Evolutionary conservation across 106 monocot species (phyloP), one percentile per base, ranked within the genome.

Genomic region (Dioscorea dumetorum): DNA sequence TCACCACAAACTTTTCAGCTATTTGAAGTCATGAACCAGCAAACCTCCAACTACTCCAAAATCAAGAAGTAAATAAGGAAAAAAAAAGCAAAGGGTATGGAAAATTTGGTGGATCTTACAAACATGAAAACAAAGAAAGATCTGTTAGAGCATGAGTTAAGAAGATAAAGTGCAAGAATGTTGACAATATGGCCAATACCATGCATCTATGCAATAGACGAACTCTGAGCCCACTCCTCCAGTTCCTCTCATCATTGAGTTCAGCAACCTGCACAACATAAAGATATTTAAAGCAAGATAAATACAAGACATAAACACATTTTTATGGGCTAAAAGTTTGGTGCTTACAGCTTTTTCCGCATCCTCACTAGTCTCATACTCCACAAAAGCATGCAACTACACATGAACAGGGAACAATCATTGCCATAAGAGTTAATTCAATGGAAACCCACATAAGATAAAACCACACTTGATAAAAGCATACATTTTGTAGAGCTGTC

Each of bases 351-450:
- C 99, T 85, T 70, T 87, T 41, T 90, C 84, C 67, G 99, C 99
- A 78, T 90, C 86, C 53, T 93, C 92, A 22, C 79, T 33, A 24
- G 83, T 93, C 67, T 77, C 93, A 60, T 90, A 99, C 79, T 99
- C 99, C 74, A 99, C 99, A 85, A 99, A 99, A 61, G 99, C 99
- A 81, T 99, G 99, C 80, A 99, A 74, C 99, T 99, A 65, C 65
- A 70, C 62, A 49, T 52, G 12, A 22, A 6, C 64, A 54, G 5
- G 54, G 15, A 54, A 54, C 9, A 18, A 54, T 54, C 54, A 54
- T 54, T 8, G 3, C 15, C 5, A 19, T 8, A 19, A 54, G 19
- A 2, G 3, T 54, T 54, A 16, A 54, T 18, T 16, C 54, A 54
- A 18, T 12, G 4, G 54, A 41, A 41, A 41, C 2, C 6, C 41